These are phyloP conservation scores for Trichodelitschia bisporula DNA, from an alignment of 495 filamentous ascomycete genomes.

Conservation along the genomic window DNA sequence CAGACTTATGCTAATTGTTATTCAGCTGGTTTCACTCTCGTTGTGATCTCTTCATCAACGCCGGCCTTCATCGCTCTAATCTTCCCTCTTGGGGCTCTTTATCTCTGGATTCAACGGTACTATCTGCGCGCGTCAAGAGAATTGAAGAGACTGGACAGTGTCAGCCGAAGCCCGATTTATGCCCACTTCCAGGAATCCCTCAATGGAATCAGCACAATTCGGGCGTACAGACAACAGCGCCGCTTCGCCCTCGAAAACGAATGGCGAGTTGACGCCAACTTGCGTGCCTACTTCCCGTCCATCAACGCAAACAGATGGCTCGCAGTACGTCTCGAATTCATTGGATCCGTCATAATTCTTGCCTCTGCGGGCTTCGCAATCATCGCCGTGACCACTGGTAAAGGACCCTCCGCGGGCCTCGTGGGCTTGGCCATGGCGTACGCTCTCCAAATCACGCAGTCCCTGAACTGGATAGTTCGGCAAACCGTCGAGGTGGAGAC, in stretches of 20 bases:
- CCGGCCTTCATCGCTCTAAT: slow-evolving; percentile 62
- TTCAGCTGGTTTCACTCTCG: slow-evolving; percentile 42
- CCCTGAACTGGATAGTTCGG: slow-evolving; percentile 98
- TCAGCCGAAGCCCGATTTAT: slow-evolving; percentile 85
- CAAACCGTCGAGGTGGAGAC: slow-evolving; percentile 99
- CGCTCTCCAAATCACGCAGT: slow-evolving; percentile 87
- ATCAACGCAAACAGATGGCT: slow-evolving; percentile 95
- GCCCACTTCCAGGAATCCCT: slow-evolving; percentile 98
- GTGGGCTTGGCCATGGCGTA: slow-evolving; percentile 95
- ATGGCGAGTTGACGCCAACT: slow-evolving; percentile 90
- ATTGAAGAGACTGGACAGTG: slow-evolving; percentile 85
- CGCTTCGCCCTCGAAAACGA: slow-evolving; percentile 87
- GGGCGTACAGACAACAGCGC: slow-evolving; percentile 73
- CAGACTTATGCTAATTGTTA: slow-evolving; percentile 1
- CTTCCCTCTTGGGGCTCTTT: slow-evolving; percentile 56
- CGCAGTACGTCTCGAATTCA: slow-evolving; percentile 84
- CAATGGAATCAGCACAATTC: slow-evolving; percentile 87
- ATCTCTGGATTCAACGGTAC: slow-evolving; percentile 88
- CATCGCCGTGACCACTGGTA: slow-evolving; percentile 50
- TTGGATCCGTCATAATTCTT: slow-evolving; percentile 86
- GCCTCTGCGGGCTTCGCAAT: slow-evolving; percentile 64
- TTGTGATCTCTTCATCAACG: slow-evolving; percentile 58
- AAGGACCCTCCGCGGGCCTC: slow-evolving; percentile 41
- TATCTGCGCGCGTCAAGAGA: slow-evolving; percentile 92
- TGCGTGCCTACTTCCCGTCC: slow-evolving; percentile 88